Evolutionary conservation across 2,329 filamentous ascomycete genomes (phyloP), one percentile per base, ranked within the genome.

Genomic region (Diaporthe aspalathi): DNA sequence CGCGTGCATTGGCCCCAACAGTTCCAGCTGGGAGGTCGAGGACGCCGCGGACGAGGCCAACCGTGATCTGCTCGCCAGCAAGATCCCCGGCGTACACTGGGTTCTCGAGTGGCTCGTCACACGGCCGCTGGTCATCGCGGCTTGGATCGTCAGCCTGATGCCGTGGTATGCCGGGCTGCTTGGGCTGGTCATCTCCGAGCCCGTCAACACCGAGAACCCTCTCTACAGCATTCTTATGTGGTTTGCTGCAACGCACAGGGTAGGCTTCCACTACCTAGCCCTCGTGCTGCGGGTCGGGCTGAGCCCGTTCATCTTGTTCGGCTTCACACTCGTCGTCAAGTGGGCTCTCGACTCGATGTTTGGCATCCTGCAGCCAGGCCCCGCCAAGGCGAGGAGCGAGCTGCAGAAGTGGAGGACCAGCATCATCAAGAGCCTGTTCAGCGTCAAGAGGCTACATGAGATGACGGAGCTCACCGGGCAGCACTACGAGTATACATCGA

Each of bases 1-100:
- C 70, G 84, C 84, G 3, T 89, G 85, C 77, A 84, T 90, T 32
- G 87, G 88, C 0, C 82, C 85, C 9, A 89, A 88, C 77, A 88
- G 87, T 0, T 89, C 87, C 0, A 88, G 86, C 75, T 88, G 87
- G 85, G 88, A 89, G 74, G 77, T 84, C 29, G 76, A 82, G 27
- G 66, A 68, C 3, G 85, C 86, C 72, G 83, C 83, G 2, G 79
- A 81, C 14, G 85, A 88, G 74, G 77, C 79, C 7, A 86, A 87
- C 77, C 83, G 85, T 17, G 81, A 86, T 52, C 78, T 86, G 0
- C 81, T 3, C 73, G 81, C 0, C 78, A 77, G 67, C 79, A 78
- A 35, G 79, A 80, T 1, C 82, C 84, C 43, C 76, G 80, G 56
- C 78, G 35, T 84, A 2, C 86, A 88, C 76, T 85, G 84, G 81